Evolutionary conservation across 2,329 filamentous ascomycete species (phyloP).

Genomic region (Aureobasidium sp.): DNA sequence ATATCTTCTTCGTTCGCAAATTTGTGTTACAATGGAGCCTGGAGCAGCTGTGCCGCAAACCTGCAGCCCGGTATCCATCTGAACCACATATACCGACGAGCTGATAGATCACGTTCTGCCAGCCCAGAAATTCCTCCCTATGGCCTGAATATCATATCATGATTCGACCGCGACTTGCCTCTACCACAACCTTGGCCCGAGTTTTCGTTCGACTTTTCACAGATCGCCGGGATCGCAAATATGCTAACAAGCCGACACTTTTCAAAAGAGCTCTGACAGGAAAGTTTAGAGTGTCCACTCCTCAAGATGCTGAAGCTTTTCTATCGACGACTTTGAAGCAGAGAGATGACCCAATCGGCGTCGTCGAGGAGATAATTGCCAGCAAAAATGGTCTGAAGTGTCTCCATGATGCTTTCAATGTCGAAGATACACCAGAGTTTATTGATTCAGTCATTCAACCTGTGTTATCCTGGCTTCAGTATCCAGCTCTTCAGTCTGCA

Average conservation of each 20-base stretch:
- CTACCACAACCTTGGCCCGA: background rate
- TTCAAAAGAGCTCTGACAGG: background rate
- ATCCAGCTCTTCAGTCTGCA: background rate
- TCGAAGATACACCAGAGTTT: background rate
- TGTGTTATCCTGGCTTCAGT: background rate
- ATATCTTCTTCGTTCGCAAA: background rate
- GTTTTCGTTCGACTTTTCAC: background rate
- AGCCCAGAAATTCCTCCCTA: background rate
- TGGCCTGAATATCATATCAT: background rate
- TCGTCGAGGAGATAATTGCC: background rate
- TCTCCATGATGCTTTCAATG: background rate
- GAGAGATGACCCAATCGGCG: background rate
- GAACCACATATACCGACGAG: background rate
- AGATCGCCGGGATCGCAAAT: background rate
- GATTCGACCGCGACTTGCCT: background rate
- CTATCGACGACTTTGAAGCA: background rate
- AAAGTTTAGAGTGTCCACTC: background rate
- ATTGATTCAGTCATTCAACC: background rate
- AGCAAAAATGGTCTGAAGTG: background rate
- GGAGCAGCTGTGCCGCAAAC: constrained; percentile 1
- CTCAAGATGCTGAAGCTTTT: background rate
- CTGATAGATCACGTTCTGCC: background rate
- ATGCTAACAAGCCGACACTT: background rate
- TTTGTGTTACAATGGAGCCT: background rate
- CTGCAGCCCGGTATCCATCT: background rate